These are phyloP conservation scores for Fusarium zealandicum DNA, from an alignment of 2,329 filamentous ascomycete genomes.

Conservation along the genomic window DNA sequence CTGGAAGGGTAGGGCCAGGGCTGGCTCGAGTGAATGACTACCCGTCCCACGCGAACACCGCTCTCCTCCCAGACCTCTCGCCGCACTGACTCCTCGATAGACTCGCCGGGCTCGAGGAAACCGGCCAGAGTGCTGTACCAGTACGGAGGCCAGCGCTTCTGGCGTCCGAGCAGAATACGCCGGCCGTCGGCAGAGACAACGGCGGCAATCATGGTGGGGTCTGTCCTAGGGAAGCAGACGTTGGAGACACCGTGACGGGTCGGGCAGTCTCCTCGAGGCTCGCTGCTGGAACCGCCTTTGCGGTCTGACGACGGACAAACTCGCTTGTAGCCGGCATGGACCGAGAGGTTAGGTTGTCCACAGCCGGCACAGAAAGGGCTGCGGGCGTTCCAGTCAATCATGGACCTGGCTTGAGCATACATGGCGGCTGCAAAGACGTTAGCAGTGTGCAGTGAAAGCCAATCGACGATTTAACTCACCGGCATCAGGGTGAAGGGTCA, in stretches of 20 bases:
- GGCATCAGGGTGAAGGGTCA: conserved; percentile 66
- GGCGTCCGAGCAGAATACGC: conserved; percentile 81
- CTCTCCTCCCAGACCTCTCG: conserved; percentile 88
- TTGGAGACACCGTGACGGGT: conserved; percentile 89
- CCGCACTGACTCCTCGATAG: conserved; percentile 82
- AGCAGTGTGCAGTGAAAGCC: not conserved
- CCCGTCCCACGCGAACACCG: conserved; percentile 76
- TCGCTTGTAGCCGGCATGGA: conserved; percentile 82
- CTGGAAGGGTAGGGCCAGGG: conserved; percentile 88
- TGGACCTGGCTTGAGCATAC: conserved; percentile 85
- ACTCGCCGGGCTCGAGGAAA: conserved; percentile 86
- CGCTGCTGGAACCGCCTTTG: conserved; percentile 53
- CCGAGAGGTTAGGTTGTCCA: conserved; percentile 79
- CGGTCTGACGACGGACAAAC: conserved; percentile 77
- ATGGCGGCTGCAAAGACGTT: conserved; percentile 71
- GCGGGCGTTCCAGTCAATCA: conserved; percentile 92
- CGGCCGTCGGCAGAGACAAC: conserved; percentile 82
- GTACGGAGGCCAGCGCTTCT: conserved; percentile 80
- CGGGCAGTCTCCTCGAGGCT: conserved; percentile 73
- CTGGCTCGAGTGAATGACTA: conserved; percentile 83
- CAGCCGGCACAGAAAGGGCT: conserved; percentile 93
- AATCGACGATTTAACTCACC: too few relatives aligned
- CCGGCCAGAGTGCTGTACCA: conserved; percentile 92
- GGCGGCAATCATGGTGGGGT: conserved; percentile 94
- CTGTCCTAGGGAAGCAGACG: conserved; percentile 88